A percentile compares a stretch with the other conserved stretches of the same genome.
These are phyloP conservation scores for Strobilomyces echinocephalus DNA, from an alignment of 768 basidiomycete genomes.

Conservation along the genomic window DNA sequence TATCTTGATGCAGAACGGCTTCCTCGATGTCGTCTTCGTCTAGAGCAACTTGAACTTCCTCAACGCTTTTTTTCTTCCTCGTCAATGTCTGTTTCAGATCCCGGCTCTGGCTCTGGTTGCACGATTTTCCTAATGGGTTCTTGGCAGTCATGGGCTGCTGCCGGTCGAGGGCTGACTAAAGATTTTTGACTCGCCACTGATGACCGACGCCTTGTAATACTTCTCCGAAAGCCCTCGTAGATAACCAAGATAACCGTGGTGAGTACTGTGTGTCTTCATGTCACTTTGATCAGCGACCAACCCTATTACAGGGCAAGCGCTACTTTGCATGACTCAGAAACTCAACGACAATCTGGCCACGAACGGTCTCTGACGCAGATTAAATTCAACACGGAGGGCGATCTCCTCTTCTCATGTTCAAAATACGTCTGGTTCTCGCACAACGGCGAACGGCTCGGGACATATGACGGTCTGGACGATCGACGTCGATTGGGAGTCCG, in stretches of 20 bases:
- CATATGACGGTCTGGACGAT: conserved; percentile 95
- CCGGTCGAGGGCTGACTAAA: not conserved
- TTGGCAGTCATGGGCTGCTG: conserved; percentile 15
- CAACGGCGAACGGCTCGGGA: conserved; percentile 95
- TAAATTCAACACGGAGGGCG: conserved; percentile 95
- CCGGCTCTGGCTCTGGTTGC: conserved; percentile 8
- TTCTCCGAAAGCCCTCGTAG: too few relatives aligned
- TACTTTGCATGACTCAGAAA: conserved; percentile 1
- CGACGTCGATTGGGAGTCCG: conserved; percentile 82
- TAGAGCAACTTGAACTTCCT: conserved; percentile 52
- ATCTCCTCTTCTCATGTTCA: conserved; percentile 90
- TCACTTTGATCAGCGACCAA: conserved; percentile 50
- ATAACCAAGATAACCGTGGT: conserved; percentile 12
- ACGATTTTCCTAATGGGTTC: not conserved
- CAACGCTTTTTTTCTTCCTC: conserved; percentile 28
- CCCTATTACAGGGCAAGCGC: conserved; percentile 58
- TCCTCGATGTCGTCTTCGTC: conserved; percentile 76
- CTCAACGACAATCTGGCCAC: conserved; percentile 58
- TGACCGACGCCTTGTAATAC: too few relatives aligned
- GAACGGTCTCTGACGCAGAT: conserved; percentile 96
- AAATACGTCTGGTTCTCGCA: conserved; percentile 99
- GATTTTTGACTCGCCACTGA: too few relatives aligned
- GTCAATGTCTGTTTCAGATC: conserved; percentile 2
- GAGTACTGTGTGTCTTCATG: not conserved
- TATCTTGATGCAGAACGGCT: conserved; percentile 65